Evolutionary conservation across 352 stramenopile species (phyloP).

Genomic region (Phytophthora hybrid): DNA sequence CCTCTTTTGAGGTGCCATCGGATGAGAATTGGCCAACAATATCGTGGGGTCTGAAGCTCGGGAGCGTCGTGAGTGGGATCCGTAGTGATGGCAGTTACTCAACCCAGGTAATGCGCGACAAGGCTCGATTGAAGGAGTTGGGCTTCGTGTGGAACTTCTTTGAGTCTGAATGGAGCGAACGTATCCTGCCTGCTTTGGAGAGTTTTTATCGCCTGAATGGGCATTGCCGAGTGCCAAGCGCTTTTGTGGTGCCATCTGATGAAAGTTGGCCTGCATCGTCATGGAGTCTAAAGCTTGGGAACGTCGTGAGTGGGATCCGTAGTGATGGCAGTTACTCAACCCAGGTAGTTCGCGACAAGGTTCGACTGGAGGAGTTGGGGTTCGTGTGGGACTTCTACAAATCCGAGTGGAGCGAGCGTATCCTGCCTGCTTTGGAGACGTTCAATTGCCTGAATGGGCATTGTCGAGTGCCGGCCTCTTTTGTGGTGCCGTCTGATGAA

Average conservation of each 20-base stretch:
- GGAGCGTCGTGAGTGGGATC: too few relatives aligned
- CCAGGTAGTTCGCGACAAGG: too few relatives aligned
- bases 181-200: conserved; percentile 47
- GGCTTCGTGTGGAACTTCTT: conserved; percentile 50
- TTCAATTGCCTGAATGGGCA: neutral
- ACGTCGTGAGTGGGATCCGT: neutral
- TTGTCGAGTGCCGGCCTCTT: neutral
- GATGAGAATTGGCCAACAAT: neutral
- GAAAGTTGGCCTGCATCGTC: conserved; percentile 42
- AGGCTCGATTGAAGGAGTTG: conserved; percentile 19
- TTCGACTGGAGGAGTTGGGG: neutral
- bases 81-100: too few relatives aligned
- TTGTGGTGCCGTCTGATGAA: neutral
- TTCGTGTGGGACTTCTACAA: too few relatives aligned
- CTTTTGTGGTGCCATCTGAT: conserved; percentile 49
- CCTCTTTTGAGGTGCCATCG: neutral
- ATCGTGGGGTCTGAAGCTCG: neutral
- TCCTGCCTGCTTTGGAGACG: neutral
- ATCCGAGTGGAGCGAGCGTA: too few relatives aligned
- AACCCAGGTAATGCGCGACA: too few relatives aligned
- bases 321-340: too few relatives aligned
- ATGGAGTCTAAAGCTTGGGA: conserved; percentile 40
- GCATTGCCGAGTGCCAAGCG: conserved; percentile 31
- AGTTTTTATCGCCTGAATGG: conserved; percentile 35
- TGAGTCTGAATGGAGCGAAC: conserved; percentile 47